Evolutionary conservation across 768 basidiomycete genomes (phyloP), one percentile per base, ranked within the genome.

Genomic region (Mycena belliarum): DNA sequence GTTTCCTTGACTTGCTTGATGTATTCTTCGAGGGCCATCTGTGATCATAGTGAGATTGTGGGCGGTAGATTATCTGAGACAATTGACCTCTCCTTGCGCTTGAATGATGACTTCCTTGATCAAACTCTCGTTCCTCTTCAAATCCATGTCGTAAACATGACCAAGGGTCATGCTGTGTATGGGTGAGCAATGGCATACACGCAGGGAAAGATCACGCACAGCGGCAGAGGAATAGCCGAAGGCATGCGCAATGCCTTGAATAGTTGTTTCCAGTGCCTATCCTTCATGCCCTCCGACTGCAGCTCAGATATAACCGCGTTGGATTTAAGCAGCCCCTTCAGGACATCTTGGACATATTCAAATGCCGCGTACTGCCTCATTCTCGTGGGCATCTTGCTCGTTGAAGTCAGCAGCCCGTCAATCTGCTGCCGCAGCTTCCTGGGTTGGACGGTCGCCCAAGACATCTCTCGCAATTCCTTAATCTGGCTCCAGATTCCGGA

Each of bases 351-450:
- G 2, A 98, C 94, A 70, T 92, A 95, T 78, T 98, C 97, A 68
- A 98, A 99, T 0, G 97, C 97, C 10, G 95, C 93, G 71, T 99
- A 99, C 70, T 99, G 97, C 51, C 97, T 84, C 97, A 98, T 99
- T 59, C 95, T 82, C 35, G 93, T 96, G 1, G 97, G 97, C 96
- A 99, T 98, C 46, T 98, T 96, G 76, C 95, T 93, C 23, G 96
- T 98, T n/a, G 93, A 93, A 24, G 83, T 79, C 49, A 98, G 74
- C 44, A 98, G 80, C n/a, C 83, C 86, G 66, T 99, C 96, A 52
- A 99, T 87, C 62, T 93, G 91, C 67, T 95, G 92, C 65, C 97
- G 87, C 55, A 99, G 70, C 74, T 98, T 98, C 66, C 97, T 86
- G 23, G 97, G 92, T 68, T 95, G 95, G 37, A 98, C 88, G 0